These are phyloP conservation scores for Helichrysum umbraculigerum DNA, from an alignment of 129 eudicot species.

Conservation along the genomic window DNA sequence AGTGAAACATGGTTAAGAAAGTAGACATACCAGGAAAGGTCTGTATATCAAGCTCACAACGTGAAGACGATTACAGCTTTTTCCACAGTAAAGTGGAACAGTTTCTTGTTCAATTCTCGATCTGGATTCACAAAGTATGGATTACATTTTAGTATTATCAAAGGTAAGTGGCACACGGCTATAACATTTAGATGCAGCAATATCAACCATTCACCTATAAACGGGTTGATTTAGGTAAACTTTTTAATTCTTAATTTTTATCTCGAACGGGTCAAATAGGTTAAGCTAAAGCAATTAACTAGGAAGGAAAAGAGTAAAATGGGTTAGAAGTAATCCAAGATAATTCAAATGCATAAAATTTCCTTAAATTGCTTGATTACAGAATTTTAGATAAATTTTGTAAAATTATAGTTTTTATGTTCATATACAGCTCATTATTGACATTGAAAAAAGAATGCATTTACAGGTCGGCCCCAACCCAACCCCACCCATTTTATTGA, in stretches of 20 bases:
- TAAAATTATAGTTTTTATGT: not conserved
- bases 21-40: constrained; percentile 72
- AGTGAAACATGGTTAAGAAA: not conserved
- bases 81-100: constrained; percentile 58
- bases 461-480: not conserved
- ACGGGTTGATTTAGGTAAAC: not conserved
- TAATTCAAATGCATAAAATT: not conserved
- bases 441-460: too few relatives aligned
- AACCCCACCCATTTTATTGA: not conserved
- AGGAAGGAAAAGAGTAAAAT: not conserved
- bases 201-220: not conserved
- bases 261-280: not conserved
- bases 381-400: not conserved
- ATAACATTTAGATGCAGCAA: not conserved
- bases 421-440: not conserved
- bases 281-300: not conserved
- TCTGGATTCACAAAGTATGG: constrained; percentile 39
- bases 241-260: not conserved
- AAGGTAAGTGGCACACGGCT: not conserved
- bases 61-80: constrained; percentile 68
- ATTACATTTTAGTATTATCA: not conserved
- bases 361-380: not conserved
- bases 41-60: constrained; percentile 62
- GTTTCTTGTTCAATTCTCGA: constrained; percentile 43
- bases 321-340: not conserved